These are phyloP conservation scores for Spathaspora boniae DNA, from an alignment of 805 yeast genomes.

Conservation along the genomic window DNA sequence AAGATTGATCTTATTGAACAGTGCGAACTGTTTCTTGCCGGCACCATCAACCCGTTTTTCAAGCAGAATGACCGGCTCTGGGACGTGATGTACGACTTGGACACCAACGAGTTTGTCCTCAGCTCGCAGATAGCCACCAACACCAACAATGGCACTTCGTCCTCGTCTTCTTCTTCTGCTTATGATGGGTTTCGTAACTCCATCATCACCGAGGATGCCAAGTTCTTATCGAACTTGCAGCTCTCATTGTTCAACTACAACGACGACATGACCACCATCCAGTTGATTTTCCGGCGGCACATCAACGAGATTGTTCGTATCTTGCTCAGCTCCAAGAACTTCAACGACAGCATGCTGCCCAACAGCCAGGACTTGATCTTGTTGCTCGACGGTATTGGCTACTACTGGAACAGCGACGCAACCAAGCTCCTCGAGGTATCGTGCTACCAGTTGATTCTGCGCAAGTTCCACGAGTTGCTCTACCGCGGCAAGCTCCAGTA, in stretches of 20 bases:
- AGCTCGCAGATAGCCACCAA: constrained; percentile 15
- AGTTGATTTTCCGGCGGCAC: constrained; percentile 41
- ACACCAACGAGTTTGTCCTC: constrained; percentile 40
- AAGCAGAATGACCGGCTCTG: constrained; percentile 51
- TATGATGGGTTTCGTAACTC: constrained; percentile 26
- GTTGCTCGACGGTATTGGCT: constrained; percentile 41
- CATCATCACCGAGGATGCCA: constrained; percentile 43
- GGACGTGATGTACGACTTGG: constrained; percentile 64
- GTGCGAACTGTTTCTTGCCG: constrained; percentile 49
- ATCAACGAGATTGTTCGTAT: constrained; percentile 41
- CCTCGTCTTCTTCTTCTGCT: too few species aligned
- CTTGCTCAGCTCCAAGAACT: constrained; percentile 35
- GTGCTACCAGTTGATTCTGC: constrained; percentile 36
- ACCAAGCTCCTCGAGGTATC: constrained; percentile 38
- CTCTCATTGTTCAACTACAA: constrained; percentile 41
- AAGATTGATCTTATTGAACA: constrained; percentile 47
- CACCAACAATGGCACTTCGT: constrained; percentile 10
- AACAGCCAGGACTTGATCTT: constrained; percentile 18
- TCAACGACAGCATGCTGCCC: constrained; percentile 17
- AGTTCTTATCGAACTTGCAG: constrained; percentile 40
- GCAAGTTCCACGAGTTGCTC: constrained; percentile 32
- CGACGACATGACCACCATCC: constrained; percentile 45
- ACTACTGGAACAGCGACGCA: constrained; percentile 41
- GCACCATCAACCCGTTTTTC: constrained; percentile 66
- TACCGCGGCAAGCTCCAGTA: constrained; percentile 29